Conservation (phyloP, 1,139 yeast genomes). For the Hansenula lynferdii region DNA sequence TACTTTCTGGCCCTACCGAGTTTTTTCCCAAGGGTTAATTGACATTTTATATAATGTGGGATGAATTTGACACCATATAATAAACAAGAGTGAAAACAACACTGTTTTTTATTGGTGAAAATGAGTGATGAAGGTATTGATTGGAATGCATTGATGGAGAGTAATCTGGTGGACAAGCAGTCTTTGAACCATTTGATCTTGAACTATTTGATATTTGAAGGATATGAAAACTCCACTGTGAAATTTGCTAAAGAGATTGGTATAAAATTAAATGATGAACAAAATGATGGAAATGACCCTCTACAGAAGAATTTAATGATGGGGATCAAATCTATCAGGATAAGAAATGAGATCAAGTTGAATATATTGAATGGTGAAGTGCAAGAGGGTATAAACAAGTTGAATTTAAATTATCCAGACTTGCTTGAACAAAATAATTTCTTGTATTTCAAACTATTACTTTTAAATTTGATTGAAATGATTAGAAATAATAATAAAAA, state of each 20-base stretch:
- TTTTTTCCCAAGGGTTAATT: too few relatives aligned
- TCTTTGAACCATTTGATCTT: constrained; percentile 43
- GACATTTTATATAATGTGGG: too few relatives aligned
- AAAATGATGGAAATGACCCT: constrained; percentile 7
- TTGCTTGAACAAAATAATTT: constrained; percentile 49
- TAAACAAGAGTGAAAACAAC: too few relatives aligned
- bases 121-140: neutral
- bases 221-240: constrained; percentile 47
- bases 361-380: constrained; percentile 47
- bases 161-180: constrained; percentile 21
- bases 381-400: constrained; percentile 39
- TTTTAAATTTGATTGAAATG: constrained; percentile 61
- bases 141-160: constrained; percentile 6
- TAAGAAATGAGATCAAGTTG: constrained; percentile 43
- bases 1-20: too few relatives aligned
- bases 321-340: constrained; percentile 45
- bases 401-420: constrained; percentile 47
- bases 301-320: constrained; percentile 16
- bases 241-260: constrained; percentile 44
- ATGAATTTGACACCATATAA: too few relatives aligned
- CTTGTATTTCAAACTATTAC: constrained; percentile 57
- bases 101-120: too few relatives aligned
- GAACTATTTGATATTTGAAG: constrained; percentile 54
- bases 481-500: constrained; percentile 45
- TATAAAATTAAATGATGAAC: constrained; percentile 14